Percentiles rank a stretch among this genome's conserved stretches.
Conservation (phyloP, 306 rosid species). For the Erythrophleum fordii region DNA sequence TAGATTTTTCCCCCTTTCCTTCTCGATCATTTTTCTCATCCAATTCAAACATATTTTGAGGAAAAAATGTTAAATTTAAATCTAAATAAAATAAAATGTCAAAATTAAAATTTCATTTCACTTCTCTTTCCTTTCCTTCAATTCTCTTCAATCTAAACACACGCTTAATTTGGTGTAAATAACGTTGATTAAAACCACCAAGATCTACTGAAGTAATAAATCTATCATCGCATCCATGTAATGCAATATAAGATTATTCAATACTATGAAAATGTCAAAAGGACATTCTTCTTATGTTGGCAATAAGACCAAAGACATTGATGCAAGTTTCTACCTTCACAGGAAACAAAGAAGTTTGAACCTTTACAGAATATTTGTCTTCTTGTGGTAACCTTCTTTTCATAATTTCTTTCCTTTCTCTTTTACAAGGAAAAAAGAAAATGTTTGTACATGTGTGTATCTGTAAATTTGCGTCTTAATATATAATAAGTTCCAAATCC, state of each 20-base stretch:
- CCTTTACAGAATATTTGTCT: constrained; percentile 33
- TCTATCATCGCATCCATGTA: neutral
- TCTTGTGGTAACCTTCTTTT: constrained; percentile 21
- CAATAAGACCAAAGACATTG: neutral
- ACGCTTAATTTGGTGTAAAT: neutral
- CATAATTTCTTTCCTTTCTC: neutral
- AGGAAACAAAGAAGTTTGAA: constrained; percentile 23
- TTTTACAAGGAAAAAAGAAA: constrained; percentile 13
- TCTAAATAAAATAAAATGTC: neutral
- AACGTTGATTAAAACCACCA: neutral
- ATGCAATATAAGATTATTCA: neutral
- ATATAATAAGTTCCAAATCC: constrained; percentile 45
- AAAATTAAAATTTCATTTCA: neutral
- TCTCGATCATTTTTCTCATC: too few species aligned
- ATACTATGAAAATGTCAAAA: neutral
- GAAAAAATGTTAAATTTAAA: neutral
- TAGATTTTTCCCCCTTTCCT: too few species aligned
- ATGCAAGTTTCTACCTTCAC: constrained; percentile 24
- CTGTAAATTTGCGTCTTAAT: neutral
- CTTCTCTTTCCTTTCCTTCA: neutral
- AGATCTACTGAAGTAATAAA: neutral
- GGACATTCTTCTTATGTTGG: neutral
- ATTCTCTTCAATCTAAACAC: neutral
- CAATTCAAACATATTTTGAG: too few species aligned
- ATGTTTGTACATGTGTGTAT: neutral